phyloP scores from a whole-genome alignment of 2,329 filamentous ascomycete genomes.

The Aspergillus fumigatiaffinis region DNA sequence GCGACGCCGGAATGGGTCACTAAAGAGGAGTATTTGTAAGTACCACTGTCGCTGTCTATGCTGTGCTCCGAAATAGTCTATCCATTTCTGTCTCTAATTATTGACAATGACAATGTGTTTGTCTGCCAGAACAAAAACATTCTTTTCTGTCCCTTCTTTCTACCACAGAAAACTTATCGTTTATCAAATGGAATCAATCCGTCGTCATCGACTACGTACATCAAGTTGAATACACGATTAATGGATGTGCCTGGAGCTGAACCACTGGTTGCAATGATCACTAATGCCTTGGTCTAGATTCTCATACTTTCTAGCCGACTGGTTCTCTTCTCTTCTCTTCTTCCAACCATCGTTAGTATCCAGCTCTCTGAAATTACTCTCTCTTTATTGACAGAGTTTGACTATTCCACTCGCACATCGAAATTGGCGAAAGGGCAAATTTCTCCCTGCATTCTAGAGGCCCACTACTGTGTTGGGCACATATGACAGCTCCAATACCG shows the following conservation, averaged over 20 bases:
- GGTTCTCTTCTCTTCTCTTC: background rate
- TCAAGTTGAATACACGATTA: background rate
- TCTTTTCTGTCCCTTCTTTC: background rate
- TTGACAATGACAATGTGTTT: background rate
- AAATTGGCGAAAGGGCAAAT: background rate
- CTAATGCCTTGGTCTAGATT: background rate
- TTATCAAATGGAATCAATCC: background rate
- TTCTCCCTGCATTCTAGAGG: background rate
- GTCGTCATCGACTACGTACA: background rate
- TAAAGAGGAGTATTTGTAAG: background rate
- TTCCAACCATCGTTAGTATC: background rate
- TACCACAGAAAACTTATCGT: background rate
- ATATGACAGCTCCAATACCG: conserved; percentile 4
- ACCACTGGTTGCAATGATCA: background rate
- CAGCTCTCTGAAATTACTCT: background rate
- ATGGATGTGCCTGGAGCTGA: background rate
- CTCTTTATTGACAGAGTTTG: background rate
- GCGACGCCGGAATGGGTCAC: background rate
- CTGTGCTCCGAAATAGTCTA: too few species aligned
- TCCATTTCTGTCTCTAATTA: background rate
- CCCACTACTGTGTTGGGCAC: background rate
- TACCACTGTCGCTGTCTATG: background rate
- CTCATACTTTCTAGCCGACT: background rate
- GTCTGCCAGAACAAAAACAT: background rate
- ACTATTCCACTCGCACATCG: background rate